These are phyloP conservation scores for Kwoniella shandongensis DNA, from an alignment of 768 basidiomycete genomes.

Conservation along the genomic window DNA sequence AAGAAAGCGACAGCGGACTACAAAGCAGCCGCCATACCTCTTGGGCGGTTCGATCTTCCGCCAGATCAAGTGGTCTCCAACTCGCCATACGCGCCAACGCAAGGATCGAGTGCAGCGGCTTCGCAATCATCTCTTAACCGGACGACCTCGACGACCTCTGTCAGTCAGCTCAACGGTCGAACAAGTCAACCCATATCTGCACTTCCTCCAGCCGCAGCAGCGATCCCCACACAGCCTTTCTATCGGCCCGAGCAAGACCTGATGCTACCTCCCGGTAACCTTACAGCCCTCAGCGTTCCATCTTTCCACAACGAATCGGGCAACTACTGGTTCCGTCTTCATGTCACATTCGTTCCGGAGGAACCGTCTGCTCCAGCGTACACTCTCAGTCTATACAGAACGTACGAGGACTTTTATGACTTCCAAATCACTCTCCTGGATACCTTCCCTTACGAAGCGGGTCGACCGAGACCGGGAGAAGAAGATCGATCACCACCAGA, in stretches of 20 bases:
- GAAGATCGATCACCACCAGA: conserved; percentile 50
- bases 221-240: conserved; percentile 8
- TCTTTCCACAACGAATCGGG: conserved; percentile 97
- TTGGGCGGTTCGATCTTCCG: conserved; percentile 79
- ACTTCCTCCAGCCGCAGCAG: background rate
- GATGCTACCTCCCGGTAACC: conserved; percentile 61
- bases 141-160: conserved; percentile 20
- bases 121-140: conserved; percentile 21
- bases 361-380: conserved; percentile 57
- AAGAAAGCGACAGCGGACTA: conserved; percentile 91
- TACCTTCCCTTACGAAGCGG: conserved; percentile 86
- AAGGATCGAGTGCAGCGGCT: background rate
- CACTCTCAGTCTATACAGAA: conserved; percentile 81
- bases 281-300: conserved; percentile 82
- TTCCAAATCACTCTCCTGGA: conserved; percentile 89
- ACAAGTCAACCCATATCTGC: conserved; percentile 1
- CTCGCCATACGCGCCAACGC: conserved; percentile 38
- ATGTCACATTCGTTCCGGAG: conserved; percentile 85
- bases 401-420: conserved; percentile 97
- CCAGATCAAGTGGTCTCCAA: conserved; percentile 52
- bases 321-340: conserved; percentile 95
- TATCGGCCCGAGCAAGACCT: conserved; percentile 45
- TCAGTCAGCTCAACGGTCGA: conserved; percentile 12
- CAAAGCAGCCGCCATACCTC: conserved; percentile 91
- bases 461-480: conserved; percentile 57